Conservation (phyloP, 192 early-diverging fungal genomes). For the Phlyctochytrium bullatum region DNA sequence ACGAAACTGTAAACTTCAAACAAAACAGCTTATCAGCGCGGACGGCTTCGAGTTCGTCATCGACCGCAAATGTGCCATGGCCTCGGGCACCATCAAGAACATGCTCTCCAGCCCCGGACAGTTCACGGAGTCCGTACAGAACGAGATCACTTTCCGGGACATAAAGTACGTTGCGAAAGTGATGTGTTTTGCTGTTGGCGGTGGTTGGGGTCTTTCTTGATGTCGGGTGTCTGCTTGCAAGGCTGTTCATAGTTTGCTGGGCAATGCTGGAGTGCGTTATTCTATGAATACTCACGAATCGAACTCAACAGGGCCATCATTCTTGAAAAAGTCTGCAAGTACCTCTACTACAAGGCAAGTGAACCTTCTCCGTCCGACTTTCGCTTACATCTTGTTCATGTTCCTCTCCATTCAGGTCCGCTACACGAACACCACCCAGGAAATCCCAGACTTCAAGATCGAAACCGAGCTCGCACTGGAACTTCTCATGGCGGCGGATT, state of each 20-base stretch:
- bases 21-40: constrained; percentile 80
- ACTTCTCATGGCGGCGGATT: constrained; percentile 93
- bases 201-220: background rate
- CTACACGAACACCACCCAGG: constrained; percentile 60
- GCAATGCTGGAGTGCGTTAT: background rate
- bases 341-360: constrained; percentile 80
- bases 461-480: constrained; percentile 86
- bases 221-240: background rate
- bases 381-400: no score
- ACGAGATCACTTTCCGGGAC: constrained; percentile 82
- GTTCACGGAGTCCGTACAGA: constrained; percentile 88
- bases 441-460: constrained; percentile 88
- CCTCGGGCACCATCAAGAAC: constrained; percentile 90
- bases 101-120: constrained; percentile 89
- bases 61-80: constrained; percentile 81
- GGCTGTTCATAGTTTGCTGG: background rate
- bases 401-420: constrained; percentile 85
- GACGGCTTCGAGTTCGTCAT: constrained; percentile 92
- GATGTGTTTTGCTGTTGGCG: no score
- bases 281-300: background rate
- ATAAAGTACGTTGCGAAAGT: constrained; percentile 75
- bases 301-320: constrained; percentile 72
- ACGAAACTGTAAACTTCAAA: no score
- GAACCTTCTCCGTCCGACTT: constrained; percentile 54
- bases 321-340: constrained; percentile 92